These are phyloP conservation scores for Madurella fahalii DNA, from an alignment of 2,329 filamentous ascomycete species.

Conservation along the genomic window DNA sequence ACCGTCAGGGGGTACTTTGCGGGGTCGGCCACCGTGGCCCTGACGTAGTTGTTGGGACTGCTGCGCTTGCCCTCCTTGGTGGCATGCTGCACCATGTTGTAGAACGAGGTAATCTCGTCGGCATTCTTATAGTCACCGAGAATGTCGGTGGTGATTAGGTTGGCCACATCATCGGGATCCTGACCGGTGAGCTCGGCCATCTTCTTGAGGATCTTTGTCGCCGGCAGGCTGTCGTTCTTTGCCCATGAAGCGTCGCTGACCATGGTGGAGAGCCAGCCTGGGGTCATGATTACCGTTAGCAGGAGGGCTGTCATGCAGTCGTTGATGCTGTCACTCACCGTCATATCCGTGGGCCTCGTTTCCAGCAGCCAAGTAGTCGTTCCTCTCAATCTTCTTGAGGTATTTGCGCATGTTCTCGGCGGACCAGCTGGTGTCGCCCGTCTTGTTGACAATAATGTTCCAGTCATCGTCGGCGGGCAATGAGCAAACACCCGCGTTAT, in stretches of 20 bases:
- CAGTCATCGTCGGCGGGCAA: constrained; percentile 59
- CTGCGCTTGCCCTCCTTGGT: constrained; percentile 28
- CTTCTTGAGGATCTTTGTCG: constrained; percentile 22
- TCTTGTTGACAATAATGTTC: constrained; percentile 51
- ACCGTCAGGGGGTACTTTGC: constrained; percentile 44
- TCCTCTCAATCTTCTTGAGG: constrained; percentile 53
- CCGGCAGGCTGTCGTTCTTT: constrained; percentile 20
- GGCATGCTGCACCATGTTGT: constrained; percentile 29
- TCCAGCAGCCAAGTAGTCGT: constrained; percentile 45
- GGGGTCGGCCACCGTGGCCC: constrained; percentile 29
- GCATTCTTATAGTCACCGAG: constrained; percentile 21
- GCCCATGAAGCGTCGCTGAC: constrained; percentile 22
- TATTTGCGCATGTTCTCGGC: constrained; percentile 58
- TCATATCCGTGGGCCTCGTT: constrained; percentile 49
- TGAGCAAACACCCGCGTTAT: constrained; percentile 58
- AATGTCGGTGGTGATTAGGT: constrained; percentile 31
- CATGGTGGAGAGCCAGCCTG: constrained; percentile 26
- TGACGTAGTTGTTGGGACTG: constrained; percentile 44
- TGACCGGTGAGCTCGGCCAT: constrained; percentile 31
- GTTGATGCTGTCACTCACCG: constrained; percentile 26
- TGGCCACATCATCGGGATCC: constrained; percentile 23
- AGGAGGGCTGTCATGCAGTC: not conserved
- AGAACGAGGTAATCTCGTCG: constrained; percentile 30
- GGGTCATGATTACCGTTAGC: not conserved
- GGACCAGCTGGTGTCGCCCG: constrained; percentile 57